Evolutionary conservation across 2,329 filamentous ascomycete species (phyloP), one percentile per base, ranked within the genome.

Genomic region (Clonostachys rosea): DNA sequence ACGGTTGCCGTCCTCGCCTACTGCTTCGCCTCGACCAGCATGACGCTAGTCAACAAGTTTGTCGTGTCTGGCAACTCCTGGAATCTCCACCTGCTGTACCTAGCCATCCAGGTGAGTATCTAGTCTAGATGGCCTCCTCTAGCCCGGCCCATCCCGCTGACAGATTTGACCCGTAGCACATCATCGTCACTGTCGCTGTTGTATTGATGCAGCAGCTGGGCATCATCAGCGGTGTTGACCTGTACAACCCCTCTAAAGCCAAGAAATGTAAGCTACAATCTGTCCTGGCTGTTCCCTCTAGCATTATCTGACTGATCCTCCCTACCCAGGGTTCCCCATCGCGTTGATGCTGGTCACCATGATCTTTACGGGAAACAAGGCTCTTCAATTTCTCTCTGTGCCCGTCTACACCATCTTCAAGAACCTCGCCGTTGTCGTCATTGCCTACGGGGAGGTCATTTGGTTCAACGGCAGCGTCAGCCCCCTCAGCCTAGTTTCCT

Each of bases 1-100:
- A 74, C 81, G 42, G 65, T 94, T 43, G 91, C 92, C 18, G 88
- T 99, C 58, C 64, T 95, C 54, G 83, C 89, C 43, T 99, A 99
- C 76, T 99, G 94, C 69, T 76, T 87, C 60, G 89, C 92, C 46
- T 96, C 91, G n/a, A 99, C 99, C 64, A 81, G 92, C 68, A 99
- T 99, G 94, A 99, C 94, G 8, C 89, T 96, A n/a, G 94, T 95
- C 67, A 99, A 99, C 75, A 99, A 99, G 78, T 99, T 94, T 67
- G 91, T 96, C 52, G 83, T 99, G 42, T 96, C 90, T 9, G 94
- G 94, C 50, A 78, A 80, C 45, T 81, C 86, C 55, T 99, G 95
- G 81, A 99, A 99, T 71, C 73, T 99, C 60, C 96, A 95, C 71
- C 96, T 97, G 70, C 89, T 99, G 70, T 87, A 96, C 59, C 81